Base-by-base conservation (phyloP, 306 rosid genomes). In the Lagenaria siceraria region DNA sequence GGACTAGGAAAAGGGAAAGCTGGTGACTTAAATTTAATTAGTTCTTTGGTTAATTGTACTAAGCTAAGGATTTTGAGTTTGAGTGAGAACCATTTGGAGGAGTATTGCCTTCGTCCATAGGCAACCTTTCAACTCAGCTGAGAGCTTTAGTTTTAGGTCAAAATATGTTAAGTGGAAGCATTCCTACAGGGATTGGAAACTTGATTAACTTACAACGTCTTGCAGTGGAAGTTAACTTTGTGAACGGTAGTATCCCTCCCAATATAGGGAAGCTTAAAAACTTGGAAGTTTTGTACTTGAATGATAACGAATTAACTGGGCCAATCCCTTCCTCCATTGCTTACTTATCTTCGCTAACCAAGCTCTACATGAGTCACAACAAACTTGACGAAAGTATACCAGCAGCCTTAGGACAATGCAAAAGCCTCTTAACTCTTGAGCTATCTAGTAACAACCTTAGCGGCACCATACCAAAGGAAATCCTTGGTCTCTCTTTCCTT, bases 41-140 rank as follows among this genome's bases (percentile, higher is more conserved):
- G 5, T 36, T 78, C 36, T 49, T 18, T 81, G 72, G 63, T n/a
- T 49, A 83, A 86, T 49, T 86, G 89, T 68, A 83, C 86, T 49
- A 9, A 31, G 0, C 29, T 56, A 8, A 12, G 4, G 0, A 7
- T 0, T 4, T 25, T 59, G 3, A 1, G 8, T 59, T 17, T 24
- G 1, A 1, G 0, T 59, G 4, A 0, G 18, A 59, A 59, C 10
- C 8, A 2, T 25, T 25, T 59, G 64, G 64, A 12, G 64, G 64
- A 25, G 8, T 0, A 25, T 59, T 59, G n/a, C 83, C 87, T 33
- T 48, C 72, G 8, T 81, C 80, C 14, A 3, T 79, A 2, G 85
- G 81, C 17, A 79, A 86, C 76, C 70, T 86, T n/a, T 86, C 84
- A 75, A 58, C 14, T 18, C 33, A 10, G 2, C 35, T 58, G 0